These are phyloP conservation scores for Septoria petroselini DNA, from an alignment of 2,329 filamentous ascomycete genomes.

Conservation along the genomic window DNA sequence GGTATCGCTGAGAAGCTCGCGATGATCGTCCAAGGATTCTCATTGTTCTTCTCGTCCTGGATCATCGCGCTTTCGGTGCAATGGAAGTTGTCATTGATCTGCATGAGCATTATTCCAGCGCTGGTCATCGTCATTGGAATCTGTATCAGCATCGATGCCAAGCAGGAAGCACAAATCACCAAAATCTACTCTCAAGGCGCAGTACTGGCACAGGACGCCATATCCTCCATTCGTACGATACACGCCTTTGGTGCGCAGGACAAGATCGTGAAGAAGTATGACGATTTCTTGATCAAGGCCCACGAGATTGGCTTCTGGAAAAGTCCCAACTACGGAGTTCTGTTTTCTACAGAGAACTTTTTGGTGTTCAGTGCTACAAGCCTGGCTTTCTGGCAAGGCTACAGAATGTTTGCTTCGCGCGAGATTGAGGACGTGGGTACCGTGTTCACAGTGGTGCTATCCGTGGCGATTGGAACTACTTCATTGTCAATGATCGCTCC, in stretches of 20 bases:
- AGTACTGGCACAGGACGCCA: constrained; percentile 50
- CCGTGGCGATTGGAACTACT: constrained; percentile 40
- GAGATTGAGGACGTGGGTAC: constrained; percentile 37
- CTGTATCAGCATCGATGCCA: constrained; percentile 38
- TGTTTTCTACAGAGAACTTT: constrained; percentile 39
- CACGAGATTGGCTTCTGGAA: constrained; percentile 48
- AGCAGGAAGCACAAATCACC: constrained; percentile 38
- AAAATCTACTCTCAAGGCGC: constrained; percentile 46
- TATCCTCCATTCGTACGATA: constrained; percentile 51
- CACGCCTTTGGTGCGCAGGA: constrained; percentile 49
- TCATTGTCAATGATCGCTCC: constrained; percentile 42
- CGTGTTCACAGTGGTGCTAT: constrained; percentile 37
- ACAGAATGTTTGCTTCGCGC: constrained; percentile 37
- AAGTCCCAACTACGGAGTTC: constrained; percentile 41
- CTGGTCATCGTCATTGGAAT: constrained; percentile 38
- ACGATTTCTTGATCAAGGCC: constrained; percentile 44
- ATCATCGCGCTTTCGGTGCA: constrained; percentile 42
- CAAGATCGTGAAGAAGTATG: constrained; percentile 45
- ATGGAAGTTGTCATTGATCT: constrained; percentile 48
- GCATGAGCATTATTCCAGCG: constrained; percentile 48
- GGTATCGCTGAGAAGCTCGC: constrained; percentile 44
- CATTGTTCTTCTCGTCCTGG: constrained; percentile 43
- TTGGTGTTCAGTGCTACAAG: constrained; percentile 42
- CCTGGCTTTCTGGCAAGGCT: constrained; percentile 47
- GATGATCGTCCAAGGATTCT: constrained; percentile 36